phyloP scores from a whole-genome alignment of 169 alveolate genomes.

The Blepharisma undulans region DNA sequence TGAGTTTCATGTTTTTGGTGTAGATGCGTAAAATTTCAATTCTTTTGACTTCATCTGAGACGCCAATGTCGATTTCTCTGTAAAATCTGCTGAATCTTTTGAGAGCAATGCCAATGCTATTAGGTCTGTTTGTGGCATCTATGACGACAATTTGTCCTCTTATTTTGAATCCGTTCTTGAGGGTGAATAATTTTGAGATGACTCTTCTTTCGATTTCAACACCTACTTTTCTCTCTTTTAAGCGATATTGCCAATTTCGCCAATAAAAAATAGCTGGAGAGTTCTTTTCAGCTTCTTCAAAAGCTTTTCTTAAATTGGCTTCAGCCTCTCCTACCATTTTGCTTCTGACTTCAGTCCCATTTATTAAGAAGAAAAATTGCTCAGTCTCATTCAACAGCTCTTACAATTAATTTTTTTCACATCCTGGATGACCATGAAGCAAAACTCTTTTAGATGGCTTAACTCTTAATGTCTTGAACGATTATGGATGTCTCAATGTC shows the following conservation, averaged over 20 bases:
- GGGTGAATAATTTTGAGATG: conserved; percentile 97
- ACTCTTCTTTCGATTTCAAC: conserved; percentile 99
- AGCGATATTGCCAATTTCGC: conserved; percentile 99
- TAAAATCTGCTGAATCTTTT: conserved; percentile 85
- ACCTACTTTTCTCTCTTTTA: conserved; percentile 99
- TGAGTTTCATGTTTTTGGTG: conserved; percentile 98
- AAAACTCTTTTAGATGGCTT: conserved; percentile 99
- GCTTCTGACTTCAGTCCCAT: conserved; percentile 98
- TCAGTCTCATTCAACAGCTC: conserved; percentile 99
- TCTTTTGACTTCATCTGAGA: conserved; percentile 99
- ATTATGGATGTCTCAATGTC: conserved; percentile 93
- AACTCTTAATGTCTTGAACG: conserved; percentile 98
- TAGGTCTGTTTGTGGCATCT: conserved; percentile 91
- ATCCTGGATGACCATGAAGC: conserved; percentile 99
- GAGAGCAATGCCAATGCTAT: conserved; percentile 86
- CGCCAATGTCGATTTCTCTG: conserved; percentile 99
- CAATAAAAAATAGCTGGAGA: conserved; percentile 99
- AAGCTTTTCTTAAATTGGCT: conserved; percentile 95
- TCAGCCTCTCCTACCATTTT: conserved; percentile 99
- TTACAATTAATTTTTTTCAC: conserved; percentile 99
- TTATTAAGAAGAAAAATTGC: conserved; percentile 94
- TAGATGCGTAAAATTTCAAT: conserved; percentile 97
- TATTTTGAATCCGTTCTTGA: conserved; percentile 78
- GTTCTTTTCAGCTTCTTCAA: conserved; percentile 98
- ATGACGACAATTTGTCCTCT: conserved; percentile 77